Base-by-base conservation (phyloP, 352 stramenopile species). In the Phytophthora meadii region DNA sequence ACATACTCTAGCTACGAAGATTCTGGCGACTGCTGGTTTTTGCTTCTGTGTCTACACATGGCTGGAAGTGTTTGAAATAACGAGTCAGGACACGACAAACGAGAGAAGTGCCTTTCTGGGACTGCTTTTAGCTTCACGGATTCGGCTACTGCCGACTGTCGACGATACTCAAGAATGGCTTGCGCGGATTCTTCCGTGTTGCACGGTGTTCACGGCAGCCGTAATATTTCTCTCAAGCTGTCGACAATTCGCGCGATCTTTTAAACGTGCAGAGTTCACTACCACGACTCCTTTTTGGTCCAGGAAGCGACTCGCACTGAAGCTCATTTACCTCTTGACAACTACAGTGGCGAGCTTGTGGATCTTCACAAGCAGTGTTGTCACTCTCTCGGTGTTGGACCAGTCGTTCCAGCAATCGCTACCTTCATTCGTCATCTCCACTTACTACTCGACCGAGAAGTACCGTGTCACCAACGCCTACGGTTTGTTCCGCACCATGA, bases 401-500 rank as follows among this genome's bases (percentile, higher is more conserved):
- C 62, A 68, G 5, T 61, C 74, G 6, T 77, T 72, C 63, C 73
- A 79, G 58, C 51, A 67, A 15, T 72, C 65, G 22, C 36, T 84
- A 54, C 70, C 76, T 11, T 28, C 61, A 9, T 74, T 79, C 45
- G 32, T 74, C 11, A 36, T 53, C 8, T 61, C 62, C 3, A 56
- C 48, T 4, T 85, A 87, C 54, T 45, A 61, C 22, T 48, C 54
- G 14, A 77, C 73, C 0, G 67, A 65, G 7, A 59, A 62, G 5
- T 85, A 75, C 49, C 72, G 76, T 3, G 25, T 91, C 37, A 84
- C 76, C 0, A 82, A 83, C 48, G 71, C 82, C 1, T 98, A 98
- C 59, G 93, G 93, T 7, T 75, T 98, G 8, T 98, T 98, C 61
- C 77, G 92, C 5, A 73, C 72, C 15, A 98, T 98, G 87, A 97